Base-by-base conservation (phyloP, 2,329 filamentous ascomycete genomes). In the Colletotrichum melonis region DNA sequence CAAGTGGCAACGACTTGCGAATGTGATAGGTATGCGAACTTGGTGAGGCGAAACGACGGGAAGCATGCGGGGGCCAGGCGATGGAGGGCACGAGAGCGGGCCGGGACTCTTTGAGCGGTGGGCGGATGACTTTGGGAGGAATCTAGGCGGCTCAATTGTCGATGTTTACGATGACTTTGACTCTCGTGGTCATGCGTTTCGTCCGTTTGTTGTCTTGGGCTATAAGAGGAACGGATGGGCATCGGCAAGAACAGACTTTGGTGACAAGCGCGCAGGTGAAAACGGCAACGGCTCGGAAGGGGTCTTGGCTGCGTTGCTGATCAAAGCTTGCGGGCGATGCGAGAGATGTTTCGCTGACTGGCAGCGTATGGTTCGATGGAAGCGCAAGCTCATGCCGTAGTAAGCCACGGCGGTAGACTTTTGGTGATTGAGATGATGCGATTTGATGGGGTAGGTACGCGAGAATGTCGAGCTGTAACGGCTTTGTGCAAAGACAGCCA, bases 161-260 rank as follows among this genome's bases (percentile, higher is more conserved):
- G 46, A 30, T 54, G 8, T 26, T 35, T 14, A 52, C 7, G 22
- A 55, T 28, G 30, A 22, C 8, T 26, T 30, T 28, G 30, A 22
- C 12, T 42, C 52, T 49, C 19, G 9, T 16, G 26, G 49, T 32
- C 14, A 65, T 28, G 63, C 16, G 32, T 22, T 22, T 56, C 32
- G 32, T 56, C 52, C 49, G 30, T 64, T 56, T 64, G 32, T 19
- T 56, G 22, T 26, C n/a, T 3, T 2, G 19, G 16, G 49, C 49
- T 26, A 38, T 14, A 9, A 64, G n/a, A 16, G 26, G 22, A 38
- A 28, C 9, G 26, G 52, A 28, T 52, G 32, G 35, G 28, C 66
- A 42, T 42, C 58, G 65, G 58, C 7, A 63, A 30, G 69, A 72
- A 72, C 69, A 68, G 69, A 68, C 69, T 19, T 22, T 56, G 64